A percentile compares a stretch with the other conserved stretches of the same genome.
phyloP scores from a whole-genome alignment of 2,329 filamentous ascomycete species.

The Neonectria hederae region DNA sequence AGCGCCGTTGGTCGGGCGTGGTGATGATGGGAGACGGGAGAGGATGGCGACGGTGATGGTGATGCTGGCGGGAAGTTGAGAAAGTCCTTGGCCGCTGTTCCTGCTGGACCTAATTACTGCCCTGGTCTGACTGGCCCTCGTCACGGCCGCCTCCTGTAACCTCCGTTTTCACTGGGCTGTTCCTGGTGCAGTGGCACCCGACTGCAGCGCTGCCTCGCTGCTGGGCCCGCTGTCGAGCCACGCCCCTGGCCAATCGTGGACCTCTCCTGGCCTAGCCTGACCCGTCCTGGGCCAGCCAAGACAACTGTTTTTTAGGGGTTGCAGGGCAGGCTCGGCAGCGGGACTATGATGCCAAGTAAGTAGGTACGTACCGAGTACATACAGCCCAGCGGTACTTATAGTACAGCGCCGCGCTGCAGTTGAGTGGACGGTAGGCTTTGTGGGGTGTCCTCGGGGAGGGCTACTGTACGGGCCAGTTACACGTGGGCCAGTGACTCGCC shows the following conservation, averaged over 20 bases:
- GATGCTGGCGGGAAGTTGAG: slow-evolving; percentile 24
- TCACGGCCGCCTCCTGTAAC: slow-evolving; percentile 24
- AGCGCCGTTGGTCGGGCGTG: neutral
- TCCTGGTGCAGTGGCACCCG: slow-evolving; percentile 25
- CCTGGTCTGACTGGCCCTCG: slow-evolving; percentile 12
- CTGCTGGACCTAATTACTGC: slow-evolving; percentile 10
- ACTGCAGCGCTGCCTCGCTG: slow-evolving; percentile 15
- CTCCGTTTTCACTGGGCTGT: slow-evolving; percentile 27
- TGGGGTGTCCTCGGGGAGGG: slow-evolving; percentile 14
- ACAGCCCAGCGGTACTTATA: slow-evolving; percentile 1
- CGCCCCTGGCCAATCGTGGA: slow-evolving; percentile 31
- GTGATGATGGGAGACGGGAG: slow-evolving; percentile 12
- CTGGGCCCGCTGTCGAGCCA: slow-evolving; percentile 22
- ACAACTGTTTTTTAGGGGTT: slow-evolving; percentile 43
- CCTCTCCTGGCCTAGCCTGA: slow-evolving; percentile 16
- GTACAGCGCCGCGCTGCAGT: slow-evolving; percentile 28
- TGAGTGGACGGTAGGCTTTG: slow-evolving; percentile 26
- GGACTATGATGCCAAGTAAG: neutral
- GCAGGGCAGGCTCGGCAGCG: slow-evolving; percentile 28
- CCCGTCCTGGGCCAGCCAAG: slow-evolving; percentile 22
- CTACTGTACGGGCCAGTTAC: slow-evolving; percentile 22
- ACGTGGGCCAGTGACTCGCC: slow-evolving; percentile 8
- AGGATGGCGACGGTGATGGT: slow-evolving; percentile 13
- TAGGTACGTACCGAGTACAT: neutral
- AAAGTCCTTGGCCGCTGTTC: slow-evolving; percentile 12